Evolutionary conservation across 306 rosid species (phyloP).

Genomic region (Acmispon strigosus): DNA sequence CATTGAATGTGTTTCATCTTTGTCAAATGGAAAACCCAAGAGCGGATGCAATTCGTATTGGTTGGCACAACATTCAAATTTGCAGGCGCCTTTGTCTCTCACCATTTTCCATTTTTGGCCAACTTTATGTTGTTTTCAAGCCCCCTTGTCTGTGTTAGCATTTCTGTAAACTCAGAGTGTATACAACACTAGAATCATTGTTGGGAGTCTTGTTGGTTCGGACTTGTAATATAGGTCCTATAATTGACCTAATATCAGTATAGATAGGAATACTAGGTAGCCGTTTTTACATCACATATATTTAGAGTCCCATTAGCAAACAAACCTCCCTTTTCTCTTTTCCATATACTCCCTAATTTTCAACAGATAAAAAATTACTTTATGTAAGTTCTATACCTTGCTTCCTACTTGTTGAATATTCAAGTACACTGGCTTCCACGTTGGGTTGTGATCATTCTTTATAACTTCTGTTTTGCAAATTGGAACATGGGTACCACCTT

Average conservation of each 20-base stretch:
- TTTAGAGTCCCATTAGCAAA: background rate
- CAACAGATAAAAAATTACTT: slow-evolving; percentile 6
- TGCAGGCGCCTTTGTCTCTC: background rate
- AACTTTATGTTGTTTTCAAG: background rate
- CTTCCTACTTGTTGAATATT: slow-evolving; percentile 94
- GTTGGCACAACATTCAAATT: background rate
- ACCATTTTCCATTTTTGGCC: background rate
- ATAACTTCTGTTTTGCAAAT: slow-evolving; percentile 91
- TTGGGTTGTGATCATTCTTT: slow-evolving; percentile 81
- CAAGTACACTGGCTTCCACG: slow-evolving; percentile 80
- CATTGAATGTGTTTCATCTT: background rate
- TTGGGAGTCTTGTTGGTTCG: background rate
- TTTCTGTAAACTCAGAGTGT: background rate
- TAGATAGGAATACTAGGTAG: background rate
- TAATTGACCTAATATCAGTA: background rate
- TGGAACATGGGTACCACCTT: slow-evolving; percentile 65
- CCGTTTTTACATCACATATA: background rate
- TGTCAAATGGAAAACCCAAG: background rate
- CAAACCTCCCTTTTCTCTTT: background rate
- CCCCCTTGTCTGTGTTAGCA: background rate
- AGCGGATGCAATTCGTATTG: background rate
- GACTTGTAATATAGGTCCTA: background rate
- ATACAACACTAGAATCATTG: background rate
- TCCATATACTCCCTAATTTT: background rate
- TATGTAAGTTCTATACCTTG: slow-evolving; percentile 55